A percentile compares a stretch with the other conserved stretches of the same genome.
Conservation (phyloP, 371 early-diverging fungal species). For the Mortierella sp. region DNA sequence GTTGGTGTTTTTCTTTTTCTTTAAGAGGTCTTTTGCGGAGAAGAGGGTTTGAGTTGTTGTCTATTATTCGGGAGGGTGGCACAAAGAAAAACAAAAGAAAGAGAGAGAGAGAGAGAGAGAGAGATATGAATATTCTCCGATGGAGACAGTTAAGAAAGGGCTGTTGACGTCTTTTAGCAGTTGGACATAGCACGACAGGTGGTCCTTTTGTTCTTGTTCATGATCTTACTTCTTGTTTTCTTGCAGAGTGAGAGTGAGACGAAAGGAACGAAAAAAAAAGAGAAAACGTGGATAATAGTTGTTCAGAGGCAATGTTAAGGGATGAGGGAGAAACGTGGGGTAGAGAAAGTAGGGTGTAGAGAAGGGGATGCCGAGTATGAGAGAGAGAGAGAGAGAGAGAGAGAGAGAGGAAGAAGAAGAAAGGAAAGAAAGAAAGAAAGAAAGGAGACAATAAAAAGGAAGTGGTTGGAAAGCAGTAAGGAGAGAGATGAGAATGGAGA, state of each 20-base stretch:
- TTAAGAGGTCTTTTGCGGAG: neutral
- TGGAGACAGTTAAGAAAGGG: neutral
- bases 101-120: neutral
- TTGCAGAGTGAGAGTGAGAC: neutral
- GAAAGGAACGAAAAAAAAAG: neutral
- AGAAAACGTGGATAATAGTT: conserved; percentile 1
- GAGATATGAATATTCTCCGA: conserved; percentile 2
- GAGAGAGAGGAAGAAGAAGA: neutral
- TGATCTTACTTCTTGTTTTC: neutral
- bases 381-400: neutral
- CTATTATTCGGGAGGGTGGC: neutral
- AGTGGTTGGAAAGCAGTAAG: neutral
- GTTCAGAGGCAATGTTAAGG: neutral
- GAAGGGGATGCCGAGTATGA: neutral
- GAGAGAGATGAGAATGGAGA: neutral
- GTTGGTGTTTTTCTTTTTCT: neutral
- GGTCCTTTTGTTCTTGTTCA: neutral
- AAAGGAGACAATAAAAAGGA: neutral
- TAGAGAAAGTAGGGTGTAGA: neutral
- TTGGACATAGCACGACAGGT: neutral
- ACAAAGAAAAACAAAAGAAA: neutral
- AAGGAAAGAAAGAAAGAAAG: neutral
- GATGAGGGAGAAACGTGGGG: neutral
- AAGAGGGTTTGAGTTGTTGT: neutral
- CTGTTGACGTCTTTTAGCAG: too few relatives aligned